A percentile compares a stretch with the other conserved stretches of the same genome.
Conservation (phyloP, 2,329 filamentous ascomycete species). For the Macroventuria anomochaeta region DNA sequence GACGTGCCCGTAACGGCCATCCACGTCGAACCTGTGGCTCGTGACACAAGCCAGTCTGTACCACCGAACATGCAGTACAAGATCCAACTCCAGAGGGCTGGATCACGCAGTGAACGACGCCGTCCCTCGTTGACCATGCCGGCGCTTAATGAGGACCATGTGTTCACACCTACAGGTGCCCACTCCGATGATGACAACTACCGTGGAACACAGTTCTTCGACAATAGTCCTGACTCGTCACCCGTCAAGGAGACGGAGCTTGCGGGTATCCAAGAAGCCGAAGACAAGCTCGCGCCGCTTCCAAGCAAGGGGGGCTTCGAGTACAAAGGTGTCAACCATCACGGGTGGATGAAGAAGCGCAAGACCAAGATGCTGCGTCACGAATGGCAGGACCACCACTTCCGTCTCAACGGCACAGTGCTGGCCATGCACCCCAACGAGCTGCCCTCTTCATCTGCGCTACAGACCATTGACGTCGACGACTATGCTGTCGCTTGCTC, state of each 20-base stretch:
- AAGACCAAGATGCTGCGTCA: constrained; percentile 87
- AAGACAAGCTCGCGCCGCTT: constrained; percentile 35
- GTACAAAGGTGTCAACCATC: constrained; percentile 67
- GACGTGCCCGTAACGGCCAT: constrained; percentile 83
- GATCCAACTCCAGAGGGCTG: constrained; percentile 56
- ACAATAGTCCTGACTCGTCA: constrained; percentile 43
- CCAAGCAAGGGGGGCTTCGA: constrained; percentile 45
- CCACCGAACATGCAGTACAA: constrained; percentile 89
- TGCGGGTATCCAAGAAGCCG: constrained; percentile 27
- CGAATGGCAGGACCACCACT: constrained; percentile 93
- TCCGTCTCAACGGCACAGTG: constrained; percentile 71
- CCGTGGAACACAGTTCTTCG: constrained; percentile 44
- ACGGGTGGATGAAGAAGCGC: constrained; percentile 93
- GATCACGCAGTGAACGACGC: constrained; percentile 56
- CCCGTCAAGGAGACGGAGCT: constrained; percentile 41
- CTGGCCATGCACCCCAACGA: constrained; percentile 71
- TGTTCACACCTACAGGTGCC: constrained; percentile 48
- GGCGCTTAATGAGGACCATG: constrained; percentile 69
- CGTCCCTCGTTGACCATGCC: constrained; percentile 75
- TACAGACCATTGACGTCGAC: constrained; percentile 85
- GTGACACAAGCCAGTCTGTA: constrained; percentile 86
- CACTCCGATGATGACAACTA: constrained; percentile 46
- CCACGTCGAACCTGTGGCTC: constrained; percentile 72
- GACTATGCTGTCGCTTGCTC: constrained; percentile 89
- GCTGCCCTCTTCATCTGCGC: constrained; percentile 64